Base-by-base conservation (phyloP, 139 green algal genomes). In the Coelastrella sp. region DNA sequence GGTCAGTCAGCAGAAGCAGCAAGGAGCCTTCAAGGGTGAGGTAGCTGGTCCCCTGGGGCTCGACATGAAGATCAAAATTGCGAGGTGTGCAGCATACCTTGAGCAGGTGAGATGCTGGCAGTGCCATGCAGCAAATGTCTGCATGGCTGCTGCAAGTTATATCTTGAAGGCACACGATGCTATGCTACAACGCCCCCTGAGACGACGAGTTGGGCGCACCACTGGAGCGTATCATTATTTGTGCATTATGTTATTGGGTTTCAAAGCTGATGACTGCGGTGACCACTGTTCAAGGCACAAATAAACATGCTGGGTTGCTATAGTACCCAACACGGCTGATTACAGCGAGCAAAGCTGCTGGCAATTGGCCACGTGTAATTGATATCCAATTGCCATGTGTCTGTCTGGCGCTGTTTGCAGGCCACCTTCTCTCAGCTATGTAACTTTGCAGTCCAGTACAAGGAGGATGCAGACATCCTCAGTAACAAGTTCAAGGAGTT, bases 1-100 rank as follows among this genome's bases (percentile, higher is more conserved):
- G 86, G 50, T 96, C 64, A 59, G 89, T 40, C 4, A 86, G 15
- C 82, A 92, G 60, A n/a, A 74, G 27, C 43, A 27, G 30, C 35
- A 51, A 85, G 50, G 90, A 81, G 7, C 37, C 32, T 86, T 86
- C 15, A 32, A 11, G 51, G 80, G 80, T 1, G 30, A 76, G 62
- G 81, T 89, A 4, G 27, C 48, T 27, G 86, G 86, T 17, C 86
- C 86, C 8, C 19, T 90, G 40, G 81, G 71, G 2, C 27, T 82
- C 50, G 86, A 90, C 80, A 80, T 89, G 6, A 45, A 53, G 37
- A 17, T 86, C 30, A 38, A n/a, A 38, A 27, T n/a, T 35, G 48
- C 50, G 4, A 69, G 5, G 17, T 50, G 35, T 30, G 30, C 69
- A 30, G 23, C 25, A 0, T 82, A 76, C 40, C 62, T 84, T 11